Percentiles rank a stretch among this genome's conserved stretches.
phyloP scores from a whole-genome alignment of 306 rosid genomes.

The Dryas drummondii region DNA sequence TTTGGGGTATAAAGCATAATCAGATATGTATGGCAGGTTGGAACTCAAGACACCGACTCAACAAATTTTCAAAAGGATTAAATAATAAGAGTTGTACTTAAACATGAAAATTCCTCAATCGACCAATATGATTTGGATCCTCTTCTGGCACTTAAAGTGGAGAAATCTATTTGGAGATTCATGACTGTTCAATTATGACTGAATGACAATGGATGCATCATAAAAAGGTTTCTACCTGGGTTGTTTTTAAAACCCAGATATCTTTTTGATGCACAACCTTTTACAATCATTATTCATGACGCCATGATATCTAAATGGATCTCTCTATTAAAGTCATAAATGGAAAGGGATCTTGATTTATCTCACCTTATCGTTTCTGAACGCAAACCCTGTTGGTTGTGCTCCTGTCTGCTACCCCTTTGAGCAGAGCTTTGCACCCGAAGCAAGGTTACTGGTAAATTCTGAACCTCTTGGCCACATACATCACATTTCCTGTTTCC shows the following conservation, averaged over 20 bases:
- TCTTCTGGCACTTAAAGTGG: not conserved
- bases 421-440: constrained; percentile 61
- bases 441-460: constrained; percentile 90
- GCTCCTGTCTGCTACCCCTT: constrained; percentile 45
- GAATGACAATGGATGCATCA: not conserved
- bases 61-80: not conserved
- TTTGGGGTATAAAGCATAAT: not conserved
- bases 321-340: not conserved
- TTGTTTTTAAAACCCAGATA: not conserved
- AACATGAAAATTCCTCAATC: not conserved
- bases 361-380: constrained; percentile 68
- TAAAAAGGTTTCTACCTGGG: not conserved
- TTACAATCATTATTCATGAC: no score
- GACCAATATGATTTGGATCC: not conserved
- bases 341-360: not conserved
- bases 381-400: constrained; percentile 42
- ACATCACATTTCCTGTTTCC: constrained; percentile 91
- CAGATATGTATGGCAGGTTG: not conserved
- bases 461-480: constrained; percentile 79
- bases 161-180: not conserved
- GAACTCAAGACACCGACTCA: not conserved
- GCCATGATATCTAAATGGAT: not conserved
- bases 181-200: not conserved
- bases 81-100: not conserved
- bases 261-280: not conserved